Evolutionary conservation across 768 basidiomycete species (phyloP), one percentile per base, ranked within the genome.

Genomic region (Kwoniella europaea): DNA sequence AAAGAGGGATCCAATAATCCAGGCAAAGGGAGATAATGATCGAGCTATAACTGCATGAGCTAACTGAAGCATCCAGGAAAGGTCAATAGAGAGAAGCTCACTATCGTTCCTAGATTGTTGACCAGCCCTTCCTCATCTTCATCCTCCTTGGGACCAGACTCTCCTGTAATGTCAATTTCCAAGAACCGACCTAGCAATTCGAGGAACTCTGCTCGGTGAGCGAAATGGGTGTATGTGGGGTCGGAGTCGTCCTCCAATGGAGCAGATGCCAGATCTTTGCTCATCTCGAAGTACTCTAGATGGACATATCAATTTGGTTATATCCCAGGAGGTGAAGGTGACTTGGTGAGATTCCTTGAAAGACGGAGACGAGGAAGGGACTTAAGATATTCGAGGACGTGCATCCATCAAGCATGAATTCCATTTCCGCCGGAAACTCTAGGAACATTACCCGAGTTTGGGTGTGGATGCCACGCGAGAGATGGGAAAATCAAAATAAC

Each of bases 1-100:
- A 99, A 87, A 75, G 88, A 90, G 46, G 96, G 94, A 82, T 99
- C 97, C 13, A 98, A 86, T 3, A 99, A 88, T 82, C 94, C 92
- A 2, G 94, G 87, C 75, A 96, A 93, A 71, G 98, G 95, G 82
- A 96, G 94, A 79, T 96, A 98, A 79, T 90, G 88, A 79, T 89
- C 88, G 35, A 98, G 87, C 96, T 98, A 65, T 10, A 44, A 29
- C 7, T 68, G 61, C 13, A 20, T 61, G 13, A 67, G 67, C 50
- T 44, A 12, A 35, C 35, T 35, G 41, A n/a, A 44, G 10, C 12
- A 16, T 56, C 20, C 46, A 35, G 12, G 0, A 2, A n/a, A 4
- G 2, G 15, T 15, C 13, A 22, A 18, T 52, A 53, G 1, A 10
- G 9, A 57, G 22, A 18, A 52, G 71, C 84, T 71, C 43, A 84